Conservation (phyloP, 257 asterid genomes). For the Ophiorrhiza pumila region DNA sequence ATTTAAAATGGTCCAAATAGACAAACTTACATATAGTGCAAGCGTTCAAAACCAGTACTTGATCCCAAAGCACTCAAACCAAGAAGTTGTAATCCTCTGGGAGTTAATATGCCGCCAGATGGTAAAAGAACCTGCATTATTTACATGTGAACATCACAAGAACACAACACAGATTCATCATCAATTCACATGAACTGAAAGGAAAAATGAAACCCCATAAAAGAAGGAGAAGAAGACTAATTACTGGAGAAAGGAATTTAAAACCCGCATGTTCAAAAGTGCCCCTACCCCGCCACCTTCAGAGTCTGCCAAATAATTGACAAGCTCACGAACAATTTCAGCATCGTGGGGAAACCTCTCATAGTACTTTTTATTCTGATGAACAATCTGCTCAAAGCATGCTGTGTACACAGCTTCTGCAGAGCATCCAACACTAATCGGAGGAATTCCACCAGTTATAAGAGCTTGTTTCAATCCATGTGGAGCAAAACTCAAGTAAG, state of each 20-base stretch:
- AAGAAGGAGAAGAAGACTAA: constrained; percentile 1
- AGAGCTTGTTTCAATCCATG: constrained; percentile 90
- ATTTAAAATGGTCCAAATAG: background rate
- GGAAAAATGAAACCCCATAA: background rate
- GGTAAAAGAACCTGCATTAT: constrained; percentile 67
- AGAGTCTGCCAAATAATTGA: constrained; percentile 62
- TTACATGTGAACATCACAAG: constrained; percentile 14
- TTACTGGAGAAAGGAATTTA: constrained; percentile 5
- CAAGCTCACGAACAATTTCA: constrained; percentile 57
- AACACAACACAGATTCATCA: constrained; percentile 13
- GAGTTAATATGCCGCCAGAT: constrained; percentile 88
- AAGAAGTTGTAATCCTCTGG: constrained; percentile 81
- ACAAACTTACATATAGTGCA: constrained; percentile 74
- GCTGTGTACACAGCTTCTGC: constrained; percentile 86
- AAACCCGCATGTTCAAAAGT: constrained; percentile 10
- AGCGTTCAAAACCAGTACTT: constrained; percentile 84
- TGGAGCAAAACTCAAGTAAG: constrained; percentile 95
- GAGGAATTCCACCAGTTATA: constrained; percentile 93
- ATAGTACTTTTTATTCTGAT: constrained; percentile 77
- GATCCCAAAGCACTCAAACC: constrained; percentile 87
- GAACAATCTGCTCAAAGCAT: constrained; percentile 64
- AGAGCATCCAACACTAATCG: constrained; percentile 69
- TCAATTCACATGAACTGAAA: background rate
- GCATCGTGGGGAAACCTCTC: constrained; percentile 82
- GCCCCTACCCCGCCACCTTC: constrained; percentile 95